Evolutionary conservation across 495 filamentous ascomycete genomes (phyloP).

Genomic region (Penicillium lividum): DNA sequence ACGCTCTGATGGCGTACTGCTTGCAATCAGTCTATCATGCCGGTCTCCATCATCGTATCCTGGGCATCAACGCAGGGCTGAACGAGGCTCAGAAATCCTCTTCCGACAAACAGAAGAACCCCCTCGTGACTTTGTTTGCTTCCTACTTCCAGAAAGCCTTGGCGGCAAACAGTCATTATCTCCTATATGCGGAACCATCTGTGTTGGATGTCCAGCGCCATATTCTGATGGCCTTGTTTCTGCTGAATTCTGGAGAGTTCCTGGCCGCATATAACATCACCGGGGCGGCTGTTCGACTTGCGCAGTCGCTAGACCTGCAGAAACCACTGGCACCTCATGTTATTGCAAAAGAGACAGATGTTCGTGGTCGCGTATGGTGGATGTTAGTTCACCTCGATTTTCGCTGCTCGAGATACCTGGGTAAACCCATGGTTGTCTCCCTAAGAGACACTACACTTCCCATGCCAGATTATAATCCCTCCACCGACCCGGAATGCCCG

Average conservation of each 20-base stretch:
- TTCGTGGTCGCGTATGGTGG: constrained; percentile 30
- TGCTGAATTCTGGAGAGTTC: constrained; percentile 28
- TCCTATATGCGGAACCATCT: constrained; percentile 22
- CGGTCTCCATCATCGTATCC: constrained; percentile 22
- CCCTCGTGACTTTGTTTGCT: constrained; percentile 16
- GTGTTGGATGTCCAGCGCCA: constrained; percentile 28
- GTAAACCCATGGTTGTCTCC: constrained; percentile 19
- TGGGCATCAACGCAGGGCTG: not conserved
- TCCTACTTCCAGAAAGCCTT: constrained; percentile 33
- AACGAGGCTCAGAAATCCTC: not conserved
- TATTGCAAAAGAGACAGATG: not conserved
- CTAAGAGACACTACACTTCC: constrained; percentile 7
- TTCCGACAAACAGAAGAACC: not conserved
- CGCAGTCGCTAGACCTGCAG: constrained; percentile 28
- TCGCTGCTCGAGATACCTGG: constrained; percentile 33
- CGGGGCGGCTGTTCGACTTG: constrained; percentile 30
- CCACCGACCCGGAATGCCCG: not conserved
- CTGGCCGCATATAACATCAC: constrained; percentile 37
- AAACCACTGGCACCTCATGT: not conserved
- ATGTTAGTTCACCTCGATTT: constrained; percentile 35
- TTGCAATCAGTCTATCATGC: constrained; percentile 27
- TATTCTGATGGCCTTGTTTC: constrained; percentile 24
- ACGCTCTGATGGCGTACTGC: constrained; percentile 27
- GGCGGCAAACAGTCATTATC: constrained; percentile 22
- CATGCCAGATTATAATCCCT: not conserved